Evolutionary conservation across 306 rosid species (phyloP), one percentile per base, ranked within the genome.

Genomic region (Cicer pinnatifidum): DNA sequence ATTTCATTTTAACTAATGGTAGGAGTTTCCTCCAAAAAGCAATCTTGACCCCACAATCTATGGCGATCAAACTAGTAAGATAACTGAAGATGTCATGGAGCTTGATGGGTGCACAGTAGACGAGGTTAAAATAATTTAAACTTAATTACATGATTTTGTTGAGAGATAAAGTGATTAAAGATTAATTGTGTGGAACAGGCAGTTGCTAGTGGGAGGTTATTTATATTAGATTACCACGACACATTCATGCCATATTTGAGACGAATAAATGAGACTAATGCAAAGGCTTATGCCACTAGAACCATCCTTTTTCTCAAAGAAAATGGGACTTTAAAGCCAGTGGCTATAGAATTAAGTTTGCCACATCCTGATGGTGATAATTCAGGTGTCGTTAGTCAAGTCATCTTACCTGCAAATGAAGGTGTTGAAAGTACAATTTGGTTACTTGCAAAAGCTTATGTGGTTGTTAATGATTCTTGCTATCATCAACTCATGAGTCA

Each of bases 391-490:
- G 64, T 69, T 4, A 88, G 98, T 66, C 69, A 78, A 72, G 87
- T 88, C 7, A 75, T 77, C 67, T 82, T 86, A 37, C 92, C 92
- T 7, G 85, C 83, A 37, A 80, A 80, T 1, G 48, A 76, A 63
- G 96, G 97, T 4, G 81, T 88, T 59, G 82, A 89, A 48, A 73
- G 84, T 11, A 84, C 89, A 52, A 75, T 85, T 52, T 90, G 98
- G 98, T 84, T 86, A 33, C 63, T 90, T 6, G 98, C 97, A 7
- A 93, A 93, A 77, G 97, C 92, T 71, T 93, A 87, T 66, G 98
- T 89, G 1, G 65, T 80, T 8, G 82, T 88, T 8, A 87, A 89
- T 47, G 98, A 89, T 71, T 81, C 96, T 7, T 91, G 98, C 59
- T 84, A 86, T 51, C 98, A 93, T 88, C 96, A 89, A 68, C 96